Base-by-base conservation (phyloP, 306 rosid genomes). In the Pterocarpus macrocarpus region DNA sequence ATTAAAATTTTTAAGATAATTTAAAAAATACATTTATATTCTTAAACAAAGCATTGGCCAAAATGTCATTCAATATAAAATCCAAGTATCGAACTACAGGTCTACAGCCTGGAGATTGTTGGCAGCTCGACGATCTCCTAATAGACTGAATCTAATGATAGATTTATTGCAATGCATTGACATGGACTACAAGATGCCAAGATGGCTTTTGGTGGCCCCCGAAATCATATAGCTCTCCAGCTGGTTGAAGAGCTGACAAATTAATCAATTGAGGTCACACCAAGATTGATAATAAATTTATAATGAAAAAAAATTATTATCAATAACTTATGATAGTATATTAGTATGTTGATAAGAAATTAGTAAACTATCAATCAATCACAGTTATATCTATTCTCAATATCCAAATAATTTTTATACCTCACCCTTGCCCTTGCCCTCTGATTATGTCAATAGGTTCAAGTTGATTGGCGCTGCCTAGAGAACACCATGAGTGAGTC, bases 401-500 rank as follows among this genome's bases (percentile, higher is more conserved):
- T 32, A 59, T 17, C 71, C 28, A 22, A 16, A 13, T 45, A 47
- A 59, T 69, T 76, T 33, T 43, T 69, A 57, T 75, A 68, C 49
- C 58, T 17, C 28, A 11, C 11, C 49, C 41, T 45, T 34, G 5
- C 75, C 47, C 15, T 45, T 34, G 5, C 75, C 47, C 15, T 34
- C 17, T 3, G 57, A 38, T 4, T 15, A 32, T 11, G 67, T 10
- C 36, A 61, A 41, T 39, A 66, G 55, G 39, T 61, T 3, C 4
- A 61, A 35, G 16, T 30, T 69, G 61, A 47, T 47, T 5, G 32
- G 53, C 3, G 34, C 34, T 0, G 15, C 53, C 71, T 43, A 38
- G 41, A 41, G 53, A 69, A 34, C 49, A 66, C 35, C 32, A 73
- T 32, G n/a, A 30, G 35, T 4, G 11, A 13, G 22, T 89, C 81